A percentile compares a stretch with the other conserved stretches of the same genome.
phyloP scores from a whole-genome alignment of 176 grass and related monocot species.

The Raddia distichophylla region DNA sequence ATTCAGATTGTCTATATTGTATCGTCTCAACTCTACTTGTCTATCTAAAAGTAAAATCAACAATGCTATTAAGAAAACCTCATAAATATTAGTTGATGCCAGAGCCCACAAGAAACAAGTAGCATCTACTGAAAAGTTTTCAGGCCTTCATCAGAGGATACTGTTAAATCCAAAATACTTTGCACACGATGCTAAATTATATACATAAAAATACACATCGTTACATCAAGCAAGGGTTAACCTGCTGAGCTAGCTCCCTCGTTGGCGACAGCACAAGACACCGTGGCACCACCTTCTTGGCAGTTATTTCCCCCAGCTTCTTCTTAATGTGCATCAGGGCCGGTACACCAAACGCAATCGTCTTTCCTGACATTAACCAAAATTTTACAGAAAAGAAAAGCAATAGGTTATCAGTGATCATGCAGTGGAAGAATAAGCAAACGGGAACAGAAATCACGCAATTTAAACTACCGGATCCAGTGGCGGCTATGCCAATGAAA shows the following conservation, averaged over 20 bases:
- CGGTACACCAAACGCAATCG: slow-evolving; percentile 91
- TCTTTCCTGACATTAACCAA: slow-evolving; percentile 65
- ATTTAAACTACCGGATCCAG: slow-evolving; percentile 71
- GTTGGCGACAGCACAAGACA: slow-evolving; percentile 89
- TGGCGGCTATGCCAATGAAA: slow-evolving; percentile 93
- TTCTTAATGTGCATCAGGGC: slow-evolving; percentile 84
- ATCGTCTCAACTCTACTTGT: background rate
- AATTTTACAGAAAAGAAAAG: slow-evolving; percentile 1
- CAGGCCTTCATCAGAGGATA: background rate
- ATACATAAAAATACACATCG: background rate
- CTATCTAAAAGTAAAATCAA: slow-evolving; percentile 8
- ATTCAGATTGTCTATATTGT: background rate
- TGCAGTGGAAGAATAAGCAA: slow-evolving; percentile 13
- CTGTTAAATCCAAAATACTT: background rate
- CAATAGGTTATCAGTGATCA: background rate
- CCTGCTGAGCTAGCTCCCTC: slow-evolving; percentile 96
- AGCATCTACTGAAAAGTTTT: background rate
- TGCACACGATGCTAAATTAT: background rate
- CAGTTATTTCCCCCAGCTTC: slow-evolving; percentile 55
- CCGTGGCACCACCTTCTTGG: slow-evolving; percentile 71
- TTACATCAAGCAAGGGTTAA: slow-evolving; percentile 24
- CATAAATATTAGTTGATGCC: background rate
- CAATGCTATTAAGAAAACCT: background rate
- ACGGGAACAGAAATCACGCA: background rate
- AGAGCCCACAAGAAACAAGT: background rate